Percentiles rank a stretch among this genome's conserved stretches.
phyloP scores from a whole-genome alignment of 1,284 basidiomycete genomes.

The Schizophyllum amplum region DNA sequence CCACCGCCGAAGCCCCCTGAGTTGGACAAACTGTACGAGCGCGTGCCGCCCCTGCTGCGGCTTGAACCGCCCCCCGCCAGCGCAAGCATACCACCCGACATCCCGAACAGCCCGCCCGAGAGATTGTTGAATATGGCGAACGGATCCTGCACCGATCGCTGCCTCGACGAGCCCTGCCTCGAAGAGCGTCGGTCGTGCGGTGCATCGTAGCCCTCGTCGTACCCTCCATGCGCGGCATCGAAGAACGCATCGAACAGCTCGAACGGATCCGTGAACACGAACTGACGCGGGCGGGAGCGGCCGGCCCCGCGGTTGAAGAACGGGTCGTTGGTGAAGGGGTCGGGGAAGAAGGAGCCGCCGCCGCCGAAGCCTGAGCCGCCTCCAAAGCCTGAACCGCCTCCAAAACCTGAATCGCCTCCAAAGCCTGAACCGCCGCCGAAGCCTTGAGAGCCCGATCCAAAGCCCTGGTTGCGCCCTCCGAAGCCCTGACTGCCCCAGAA shows the following conservation, averaged over 20 bases:
- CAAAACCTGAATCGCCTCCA: no score
- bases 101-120: background rate
- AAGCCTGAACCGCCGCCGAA: no score
- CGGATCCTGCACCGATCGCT: background rate
- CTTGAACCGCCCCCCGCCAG: background rate
- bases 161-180: background rate
- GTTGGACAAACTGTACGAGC: background rate
- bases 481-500: no score
- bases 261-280: slow-evolving; percentile 65
- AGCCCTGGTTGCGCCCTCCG: no score
- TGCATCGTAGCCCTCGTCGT: no score
- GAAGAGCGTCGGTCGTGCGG: slow-evolving; percentile 5
- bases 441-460: no score
- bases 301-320: slow-evolving; percentile 15
- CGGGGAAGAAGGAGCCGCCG: slow-evolving; percentile 21
- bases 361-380: background rate
- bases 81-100: background rate
- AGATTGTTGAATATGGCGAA: background rate
- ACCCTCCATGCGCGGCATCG: background rate
- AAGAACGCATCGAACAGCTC: slow-evolving; percentile 63
- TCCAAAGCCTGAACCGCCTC: no score
- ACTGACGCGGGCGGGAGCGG: slow-evolving; percentile 19
- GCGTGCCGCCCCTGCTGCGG: background rate
- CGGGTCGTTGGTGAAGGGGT: slow-evolving; percentile 15
- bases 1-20: background rate